Base-by-base conservation (phyloP, 495 filamentous ascomycete species). In the Immersiella caudata region DNA sequence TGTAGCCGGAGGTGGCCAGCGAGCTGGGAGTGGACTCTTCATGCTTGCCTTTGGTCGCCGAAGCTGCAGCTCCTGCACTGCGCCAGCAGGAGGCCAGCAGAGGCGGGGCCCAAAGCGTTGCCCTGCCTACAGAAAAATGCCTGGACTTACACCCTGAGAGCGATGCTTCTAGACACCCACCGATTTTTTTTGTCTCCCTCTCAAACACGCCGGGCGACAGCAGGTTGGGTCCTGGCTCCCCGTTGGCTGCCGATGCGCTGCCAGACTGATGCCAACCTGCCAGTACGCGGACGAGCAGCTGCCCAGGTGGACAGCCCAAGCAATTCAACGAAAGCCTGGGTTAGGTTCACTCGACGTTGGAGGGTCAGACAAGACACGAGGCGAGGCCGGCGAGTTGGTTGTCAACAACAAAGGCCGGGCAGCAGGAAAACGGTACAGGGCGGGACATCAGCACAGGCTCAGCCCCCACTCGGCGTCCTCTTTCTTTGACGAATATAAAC, bases 121-220 rank as follows among this genome's bases (percentile, higher is more conserved):
- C 65, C 61, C 57, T 65, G 71, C 56, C 64, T 71, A 71, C 68
- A 68, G 62, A 49, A 64, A 71, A 67, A 33, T 55, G 52, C 54
- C 36, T 68, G 52, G 63, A 67, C 68, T 68, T 70, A 73, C 68
- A 68, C 62, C 18, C 40, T 46, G 40, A n/a, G 27, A 46, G 24
- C 6, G 21, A 29, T 18, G 16, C 18, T 36, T 65, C 29, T 56
- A 65, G 29, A 57, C 52, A 58, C 62, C 51, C 51, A 57, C 55
- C 26, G 40, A 21, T 6, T 22, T 36, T 61, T n/a, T 33, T 29
- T 52, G 46, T 36, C 64, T 22, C 24, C 35, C 11, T 12, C 40
- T 27, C 54, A 65, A 49, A 36, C 22, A 40, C 59, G 8, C 35
- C 59, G 21, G 25, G 21, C 49, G 49, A 40, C 49, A 52, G 46